Percentiles rank a stretch among this genome's conserved stretches.
These are phyloP conservation scores for Parathielavia hyrcaniae DNA, from an alignment of 495 filamentous ascomycete genomes.

Conservation along the genomic window DNA sequence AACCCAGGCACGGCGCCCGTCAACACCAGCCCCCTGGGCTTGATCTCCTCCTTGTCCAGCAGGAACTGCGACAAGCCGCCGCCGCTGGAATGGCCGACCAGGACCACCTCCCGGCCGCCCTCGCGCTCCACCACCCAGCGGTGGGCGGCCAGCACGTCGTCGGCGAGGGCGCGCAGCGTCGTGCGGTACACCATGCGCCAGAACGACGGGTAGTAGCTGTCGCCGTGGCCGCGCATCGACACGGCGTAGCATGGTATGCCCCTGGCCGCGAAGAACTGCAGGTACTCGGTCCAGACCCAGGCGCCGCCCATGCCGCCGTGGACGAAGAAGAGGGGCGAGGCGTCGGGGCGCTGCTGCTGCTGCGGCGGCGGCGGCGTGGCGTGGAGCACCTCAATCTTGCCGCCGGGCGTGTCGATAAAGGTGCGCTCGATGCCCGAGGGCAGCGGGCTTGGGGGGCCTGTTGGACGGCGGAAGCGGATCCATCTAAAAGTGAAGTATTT, in stretches of 20 bases:
- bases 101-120: slow-evolving; percentile 33
- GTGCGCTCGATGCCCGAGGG: slow-evolving; percentile 29
- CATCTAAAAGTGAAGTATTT: slow-evolving; percentile 26
- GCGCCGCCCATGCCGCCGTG: slow-evolving; percentile 48
- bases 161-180: slow-evolving; percentile 36
- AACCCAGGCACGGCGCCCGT: slow-evolving; percentile 38
- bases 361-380: slow-evolving; percentile 11
- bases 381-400: slow-evolving; percentile 39
- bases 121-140: slow-evolving; percentile 29
- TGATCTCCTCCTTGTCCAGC: slow-evolving; percentile 28
- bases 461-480: slow-evolving; percentile 26
- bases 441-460: slow-evolving; percentile 21
- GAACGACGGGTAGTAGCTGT: slow-evolving; percentile 42
- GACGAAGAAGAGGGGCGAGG: slow-evolving; percentile 37
- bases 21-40: slow-evolving; percentile 37
- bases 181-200: slow-evolving; percentile 35
- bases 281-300: slow-evolving; percentile 42
- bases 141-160: slow-evolving; percentile 39
- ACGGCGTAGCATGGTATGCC: slow-evolving; percentile 45
- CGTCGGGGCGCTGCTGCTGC: not conserved
- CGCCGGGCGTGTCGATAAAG: slow-evolving; percentile 34
- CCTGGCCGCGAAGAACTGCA: slow-evolving; percentile 36
- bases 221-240: slow-evolving; percentile 47
- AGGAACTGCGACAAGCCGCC: slow-evolving; percentile 44
- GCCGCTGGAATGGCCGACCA: slow-evolving; percentile 45